Percentiles rank a stretch among this genome's conserved stretches.
These are phyloP conservation scores for Hypericum androsaemum DNA, from an alignment of 345 rosid genomes.

Conservation along the genomic window DNA sequence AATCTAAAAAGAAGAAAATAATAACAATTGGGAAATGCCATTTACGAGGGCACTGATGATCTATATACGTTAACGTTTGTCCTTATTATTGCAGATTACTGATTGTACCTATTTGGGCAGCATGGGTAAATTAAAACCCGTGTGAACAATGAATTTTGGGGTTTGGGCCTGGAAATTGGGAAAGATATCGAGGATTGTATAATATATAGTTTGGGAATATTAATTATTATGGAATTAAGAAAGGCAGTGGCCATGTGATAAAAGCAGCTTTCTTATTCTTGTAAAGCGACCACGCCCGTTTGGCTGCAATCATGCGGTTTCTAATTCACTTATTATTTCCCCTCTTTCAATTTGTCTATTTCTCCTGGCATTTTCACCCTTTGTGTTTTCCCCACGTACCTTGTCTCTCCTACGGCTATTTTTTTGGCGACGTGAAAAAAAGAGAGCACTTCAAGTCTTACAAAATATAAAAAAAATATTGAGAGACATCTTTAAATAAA, in stretches of 20 bases:
- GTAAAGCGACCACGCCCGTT: conserved; percentile 89
- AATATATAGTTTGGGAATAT: conserved; percentile 8
- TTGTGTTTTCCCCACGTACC: conserved; percentile 15
- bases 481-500: too few species aligned
- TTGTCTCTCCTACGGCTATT: conserved; percentile 13
- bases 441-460: too few species aligned
- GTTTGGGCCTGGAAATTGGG: conserved; percentile 8
- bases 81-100: not conserved
- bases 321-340: conserved; percentile 27
- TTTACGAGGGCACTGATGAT: conserved; percentile 16
- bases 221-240: not conserved
- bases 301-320: conserved; percentile 73
- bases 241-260: conserved; percentile 48
- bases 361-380: not conserved
- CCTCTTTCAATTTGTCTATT: not conserved
- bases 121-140: not conserved
- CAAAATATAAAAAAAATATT: too few species aligned
- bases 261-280: conserved; percentile 57
- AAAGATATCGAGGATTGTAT: conserved; percentile 1
- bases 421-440: not conserved
- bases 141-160: conserved; percentile 17
- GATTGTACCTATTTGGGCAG: too few species aligned
- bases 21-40: not conserved
- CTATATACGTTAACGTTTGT: not conserved
- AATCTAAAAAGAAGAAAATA: not conserved